Percentiles rank a stretch among this genome's conserved stretches.
These are phyloP conservation scores for Oxyria digyna DNA, from an alignment of 148 eudicot genomes.

Conservation along the genomic window DNA sequence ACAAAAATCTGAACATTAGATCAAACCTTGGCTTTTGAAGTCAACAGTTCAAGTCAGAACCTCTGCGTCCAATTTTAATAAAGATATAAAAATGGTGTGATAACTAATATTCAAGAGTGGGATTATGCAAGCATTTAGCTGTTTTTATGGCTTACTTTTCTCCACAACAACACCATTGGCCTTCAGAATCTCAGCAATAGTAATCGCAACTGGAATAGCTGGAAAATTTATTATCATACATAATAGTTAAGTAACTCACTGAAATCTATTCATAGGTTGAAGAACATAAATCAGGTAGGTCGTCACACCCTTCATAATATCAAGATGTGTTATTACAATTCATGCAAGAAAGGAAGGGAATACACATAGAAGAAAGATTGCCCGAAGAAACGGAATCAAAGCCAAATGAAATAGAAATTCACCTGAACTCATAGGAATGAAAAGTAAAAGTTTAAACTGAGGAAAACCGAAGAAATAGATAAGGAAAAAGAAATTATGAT, in stretches of 20 bases:
- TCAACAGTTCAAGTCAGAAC: constrained; percentile 44
- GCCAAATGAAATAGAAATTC: too few relatives aligned
- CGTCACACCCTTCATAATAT: too few relatives aligned
- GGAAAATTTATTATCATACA: not conserved
- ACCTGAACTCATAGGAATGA: too few relatives aligned
- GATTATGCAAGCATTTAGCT: not conserved
- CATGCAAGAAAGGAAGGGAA: not conserved
- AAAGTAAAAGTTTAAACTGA: too few relatives aligned
- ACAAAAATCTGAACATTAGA: not conserved
- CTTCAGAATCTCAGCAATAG: constrained; percentile 41
- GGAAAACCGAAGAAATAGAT: too few relatives aligned
- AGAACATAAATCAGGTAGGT: too few relatives aligned
- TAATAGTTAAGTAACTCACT: not conserved
- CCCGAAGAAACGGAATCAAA: too few relatives aligned
- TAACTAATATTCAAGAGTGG: not conserved
- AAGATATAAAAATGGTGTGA: not conserved
- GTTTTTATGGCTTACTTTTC: constrained; percentile 20
- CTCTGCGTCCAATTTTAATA: constrained; percentile 18
- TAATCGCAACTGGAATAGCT: constrained; percentile 48
- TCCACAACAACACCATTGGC: constrained; percentile 31
- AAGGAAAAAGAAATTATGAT: too few relatives aligned
- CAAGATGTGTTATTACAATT: too few relatives aligned
- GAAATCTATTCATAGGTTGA: not conserved
- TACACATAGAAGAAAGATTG: too few relatives aligned
- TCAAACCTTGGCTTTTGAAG: constrained; percentile 44